phyloP scores from a whole-genome alignment of 805 yeast genomes.

The Millerozyma acaciae region DNA sequence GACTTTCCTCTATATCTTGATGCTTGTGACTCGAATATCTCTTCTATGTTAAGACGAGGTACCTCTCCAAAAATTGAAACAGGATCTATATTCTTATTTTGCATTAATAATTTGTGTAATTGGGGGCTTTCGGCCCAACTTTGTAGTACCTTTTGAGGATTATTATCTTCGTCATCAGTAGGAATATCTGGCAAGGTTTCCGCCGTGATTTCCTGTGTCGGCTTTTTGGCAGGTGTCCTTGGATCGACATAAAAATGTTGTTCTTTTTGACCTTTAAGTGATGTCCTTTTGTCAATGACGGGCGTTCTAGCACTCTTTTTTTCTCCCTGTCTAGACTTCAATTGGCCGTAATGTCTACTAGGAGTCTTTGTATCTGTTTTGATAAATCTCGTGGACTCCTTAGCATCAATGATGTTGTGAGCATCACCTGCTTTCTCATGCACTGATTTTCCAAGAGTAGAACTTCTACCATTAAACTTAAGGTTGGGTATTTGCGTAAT shows the following conservation, averaged over 20 bases:
- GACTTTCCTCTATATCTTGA: constrained; percentile 53
- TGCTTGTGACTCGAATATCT: constrained; percentile 53
- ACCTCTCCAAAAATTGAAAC: constrained; percentile 70
- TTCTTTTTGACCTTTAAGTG: constrained; percentile 4
- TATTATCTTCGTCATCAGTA: constrained; percentile 35
- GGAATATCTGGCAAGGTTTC: constrained; percentile 35
- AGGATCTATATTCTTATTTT: constrained; percentile 50
- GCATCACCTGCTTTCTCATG: neutral
- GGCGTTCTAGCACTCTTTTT: constrained; percentile 12
- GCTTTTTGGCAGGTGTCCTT: constrained; percentile 12
- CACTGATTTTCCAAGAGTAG: neutral
- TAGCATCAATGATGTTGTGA: neutral
- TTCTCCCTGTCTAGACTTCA: constrained; percentile 5
- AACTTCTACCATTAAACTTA: neutral
- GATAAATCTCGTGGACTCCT: constrained; percentile 4
- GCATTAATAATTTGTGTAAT: constrained; percentile 22
- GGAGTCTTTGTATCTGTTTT: constrained; percentile 5
- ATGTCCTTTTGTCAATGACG: constrained; percentile 1
- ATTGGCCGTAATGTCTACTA: neutral
- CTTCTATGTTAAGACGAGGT: constrained; percentile 65
- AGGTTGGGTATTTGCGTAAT: constrained; percentile 1
- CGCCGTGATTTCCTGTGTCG: constrained; percentile 10
- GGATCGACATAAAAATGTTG: constrained; percentile 2
- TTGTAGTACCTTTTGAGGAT: constrained; percentile 18
- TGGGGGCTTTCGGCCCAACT: constrained; percentile 41